Evolutionary conservation across 108 stramenopile species (phyloP), one percentile per base, ranked within the genome.

Genomic region (Cyclostephanos tholiformis): DNA sequence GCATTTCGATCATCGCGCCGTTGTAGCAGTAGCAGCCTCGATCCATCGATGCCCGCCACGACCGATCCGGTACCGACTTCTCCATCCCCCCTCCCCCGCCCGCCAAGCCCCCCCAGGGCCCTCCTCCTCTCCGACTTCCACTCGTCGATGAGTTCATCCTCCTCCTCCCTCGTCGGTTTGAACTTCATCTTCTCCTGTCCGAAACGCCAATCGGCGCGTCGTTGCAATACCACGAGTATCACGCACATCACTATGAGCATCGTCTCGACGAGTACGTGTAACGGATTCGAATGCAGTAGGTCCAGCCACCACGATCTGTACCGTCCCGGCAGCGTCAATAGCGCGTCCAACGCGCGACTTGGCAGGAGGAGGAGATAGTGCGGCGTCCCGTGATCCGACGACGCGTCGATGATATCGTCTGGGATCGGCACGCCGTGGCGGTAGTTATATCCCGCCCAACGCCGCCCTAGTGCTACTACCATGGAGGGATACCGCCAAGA

Each of bases 231-330:
- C 13, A 98, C 51, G 60, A 99, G 74, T 73, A 86, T 91, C 2
- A 98, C 57, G 36, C 98, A 89, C 61, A 96, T 86, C 20, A 84
- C 71, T 17, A 99, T 80, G 65, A 99, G 80, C 1, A 89, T 77
- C 0, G 98, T 99, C 86, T 99, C 99, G 29, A 99, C 90, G 6
- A 97, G 69, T 7, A 99, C 94, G 73, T 99, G 99, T 30, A 95
- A 61, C 3, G 98, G 98, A 68, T 95, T 90, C 30, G 90, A 90
- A 1, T 69, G 65, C 13, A 94, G 82, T 7, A 95, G 76, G 69
- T 90, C 79, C 51, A 73, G 71, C 96, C 96, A 97, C 97, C 97
- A 98, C 36, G 57, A 49, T 36, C 63, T 68, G 67, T 95, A 97
- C 44, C 71, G 66, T 4, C 32, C 26, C 2, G 93, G 92, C 23